Base-by-base conservation (phyloP, 345 rosid genomes). In the Populus tremula region DNA sequence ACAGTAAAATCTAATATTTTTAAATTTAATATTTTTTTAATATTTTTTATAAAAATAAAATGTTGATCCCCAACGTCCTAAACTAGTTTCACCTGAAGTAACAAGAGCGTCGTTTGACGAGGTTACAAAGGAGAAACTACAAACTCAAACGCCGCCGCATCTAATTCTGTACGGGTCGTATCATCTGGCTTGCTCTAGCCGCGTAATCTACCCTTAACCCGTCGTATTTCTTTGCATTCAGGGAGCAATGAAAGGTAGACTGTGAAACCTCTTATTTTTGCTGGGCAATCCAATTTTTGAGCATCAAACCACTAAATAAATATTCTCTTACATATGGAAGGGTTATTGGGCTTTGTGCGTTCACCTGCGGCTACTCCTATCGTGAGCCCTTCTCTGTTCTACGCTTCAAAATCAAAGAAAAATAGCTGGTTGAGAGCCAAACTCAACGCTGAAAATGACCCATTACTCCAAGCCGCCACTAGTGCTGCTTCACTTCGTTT, bases 401-500 rank as follows among this genome's bases (percentile, higher is more conserved):
- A 21, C 45, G 65, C 83, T 41, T 75, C 83, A 61, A 68, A 68
- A 78, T 76, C 62, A 12, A 76, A 76, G 79, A 73, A 63, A 63
- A 56, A 54, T 43, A 69, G 78, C 6, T 27, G 53, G 50, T 71
- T 84, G 82, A 83, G 83, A 81, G 93, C 96, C 6, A 81, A 83
- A 33, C 82, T 77, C 62, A 82, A 76, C 73, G 83, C 84, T 21
- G 93, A 87, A 29, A 74, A 71, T 41, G 93, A 91, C 84, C 92
- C 92, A 59, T 85, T 88, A 74, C 80, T 91, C 76, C 89, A 84
- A 61, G 81, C 92, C 35, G 93, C 98, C 70, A 49, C 88, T 17
- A 8, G 77, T 47, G 88, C 91, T 12, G 98, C 96, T 47, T 88
- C 93, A 61, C 89, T 92, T 74, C 96, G 99, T 73, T 88, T 91